Percentiles rank a stretch among this genome's conserved stretches.
These are phyloP conservation scores for Cryptosporidium xiaoi DNA, from an alignment of 169 alveolate species.

Conservation along the genomic window DNA sequence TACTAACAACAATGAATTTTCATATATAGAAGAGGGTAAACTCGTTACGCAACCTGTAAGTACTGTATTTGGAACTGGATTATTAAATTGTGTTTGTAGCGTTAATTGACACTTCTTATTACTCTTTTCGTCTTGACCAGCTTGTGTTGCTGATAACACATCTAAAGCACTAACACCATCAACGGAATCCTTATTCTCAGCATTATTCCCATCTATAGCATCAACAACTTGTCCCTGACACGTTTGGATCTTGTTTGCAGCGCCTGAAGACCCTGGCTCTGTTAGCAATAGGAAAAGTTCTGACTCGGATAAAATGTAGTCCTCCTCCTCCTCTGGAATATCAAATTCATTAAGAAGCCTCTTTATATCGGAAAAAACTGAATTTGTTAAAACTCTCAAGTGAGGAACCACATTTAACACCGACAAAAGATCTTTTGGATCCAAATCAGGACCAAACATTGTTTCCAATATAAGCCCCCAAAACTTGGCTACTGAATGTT, in stretches of 20 bases:
- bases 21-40: not conserved
- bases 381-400: constrained; percentile 7
- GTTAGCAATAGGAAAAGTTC: constrained; percentile 6
- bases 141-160: not conserved
- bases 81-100: not conserved
- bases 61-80: not conserved
- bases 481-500: constrained; percentile 11
- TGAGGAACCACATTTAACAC: constrained; percentile 28
- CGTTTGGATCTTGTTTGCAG: not conserved
- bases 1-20: constrained; percentile 14
- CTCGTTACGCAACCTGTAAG: not conserved
- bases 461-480: constrained; percentile 37
- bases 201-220: not conserved
- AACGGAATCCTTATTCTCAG: not conserved
- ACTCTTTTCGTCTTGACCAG: not conserved
- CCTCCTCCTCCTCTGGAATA: not conserved
- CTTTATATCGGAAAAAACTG: constrained; percentile 8
- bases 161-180: not conserved
- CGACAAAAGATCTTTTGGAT: constrained; percentile 13
- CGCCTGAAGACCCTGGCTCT: not conserved
- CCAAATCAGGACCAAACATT: constrained; percentile 67
- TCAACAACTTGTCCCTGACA: not conserved
- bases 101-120: not conserved
- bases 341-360: constrained; percentile 7
- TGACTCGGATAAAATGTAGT: constrained; percentile 7